These are phyloP conservation scores for Mycena sp. DNA, from an alignment of 1,284 basidiomycete genomes.

Conservation along the genomic window DNA sequence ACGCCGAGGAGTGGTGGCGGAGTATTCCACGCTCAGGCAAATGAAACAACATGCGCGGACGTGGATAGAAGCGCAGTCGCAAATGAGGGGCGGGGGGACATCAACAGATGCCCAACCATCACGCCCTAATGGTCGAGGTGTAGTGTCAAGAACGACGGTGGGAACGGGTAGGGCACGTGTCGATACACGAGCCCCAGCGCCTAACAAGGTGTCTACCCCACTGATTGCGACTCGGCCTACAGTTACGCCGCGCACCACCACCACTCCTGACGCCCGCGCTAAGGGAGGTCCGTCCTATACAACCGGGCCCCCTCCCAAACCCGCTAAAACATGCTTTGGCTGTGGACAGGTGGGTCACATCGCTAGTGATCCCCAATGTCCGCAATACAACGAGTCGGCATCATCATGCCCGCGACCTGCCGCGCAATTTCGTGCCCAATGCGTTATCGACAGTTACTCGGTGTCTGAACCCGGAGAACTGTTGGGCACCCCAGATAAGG, in stretches of 20 bases:
- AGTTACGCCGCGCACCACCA: not conserved
- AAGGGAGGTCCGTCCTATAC: no score
- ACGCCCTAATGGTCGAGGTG: not conserved
- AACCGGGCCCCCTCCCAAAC: not conserved
- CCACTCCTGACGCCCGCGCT: no score
- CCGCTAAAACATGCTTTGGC: conserved; percentile 5
- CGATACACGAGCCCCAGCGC: not conserved
- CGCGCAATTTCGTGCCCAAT: conserved; percentile 3
- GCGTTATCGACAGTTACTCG: conserved; percentile 9
- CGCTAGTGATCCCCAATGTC: conserved; percentile 15
- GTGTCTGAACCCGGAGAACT: not conserved
- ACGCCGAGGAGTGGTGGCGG: not conserved
- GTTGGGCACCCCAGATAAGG: not conserved
- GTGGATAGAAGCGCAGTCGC: not conserved
- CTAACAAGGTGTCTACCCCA: no score
- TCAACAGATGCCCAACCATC: not conserved
- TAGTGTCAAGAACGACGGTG: no score
- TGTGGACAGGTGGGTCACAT: conserved; percentile 14
- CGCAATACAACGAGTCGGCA: conserved; percentile 10
- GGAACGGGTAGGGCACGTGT: not conserved
- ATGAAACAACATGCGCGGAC: conserved; percentile 16
- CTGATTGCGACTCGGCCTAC: not conserved
- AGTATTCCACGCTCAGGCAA: not conserved
- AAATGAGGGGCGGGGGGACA: not conserved
- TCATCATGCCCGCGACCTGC: not conserved